Conservation (phyloP, 345 rosid genomes). For the Eucalyptus pauciflora region DNA sequence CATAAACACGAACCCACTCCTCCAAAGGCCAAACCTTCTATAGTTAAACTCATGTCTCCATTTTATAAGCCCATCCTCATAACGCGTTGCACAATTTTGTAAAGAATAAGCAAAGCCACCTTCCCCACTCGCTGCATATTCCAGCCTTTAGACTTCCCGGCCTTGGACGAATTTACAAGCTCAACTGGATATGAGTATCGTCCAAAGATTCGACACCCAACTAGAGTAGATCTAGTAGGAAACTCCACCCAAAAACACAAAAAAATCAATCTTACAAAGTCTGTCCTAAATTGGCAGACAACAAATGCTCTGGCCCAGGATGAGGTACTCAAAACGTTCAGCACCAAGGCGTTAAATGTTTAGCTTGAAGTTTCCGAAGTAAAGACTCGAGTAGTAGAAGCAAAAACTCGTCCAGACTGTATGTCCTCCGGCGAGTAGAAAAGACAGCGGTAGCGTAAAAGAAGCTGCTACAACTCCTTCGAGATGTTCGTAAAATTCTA, state of each 20-base stretch:
- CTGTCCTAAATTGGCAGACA: not conserved
- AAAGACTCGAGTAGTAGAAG: not conserved
- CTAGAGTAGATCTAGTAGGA: not conserved
- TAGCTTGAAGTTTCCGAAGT: no score
- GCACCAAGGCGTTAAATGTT: no score
- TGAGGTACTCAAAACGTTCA: no score
- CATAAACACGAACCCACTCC: no score
- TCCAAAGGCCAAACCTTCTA: not conserved
- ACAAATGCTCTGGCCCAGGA: not conserved
- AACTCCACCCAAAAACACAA: not conserved
- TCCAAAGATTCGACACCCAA: not conserved
- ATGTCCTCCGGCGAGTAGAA: not conserved
- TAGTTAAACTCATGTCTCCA: not conserved
- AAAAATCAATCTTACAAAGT: not conserved
- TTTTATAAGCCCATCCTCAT: not conserved
- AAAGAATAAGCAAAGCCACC: not conserved
- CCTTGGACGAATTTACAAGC: not conserved
- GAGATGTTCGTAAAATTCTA: no score
- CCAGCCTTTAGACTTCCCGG: not conserved
- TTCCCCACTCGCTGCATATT: not conserved
- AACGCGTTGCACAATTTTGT: not conserved
- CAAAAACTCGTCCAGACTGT: not conserved
- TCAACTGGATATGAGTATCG: not conserved
- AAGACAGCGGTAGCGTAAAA: no score
- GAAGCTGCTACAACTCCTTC: no score